A percentile compares a stretch with the other conserved stretches of the same genome.
These are phyloP conservation scores for Halenospora varia DNA, from an alignment of 495 filamentous ascomycete species.

Conservation along the genomic window DNA sequence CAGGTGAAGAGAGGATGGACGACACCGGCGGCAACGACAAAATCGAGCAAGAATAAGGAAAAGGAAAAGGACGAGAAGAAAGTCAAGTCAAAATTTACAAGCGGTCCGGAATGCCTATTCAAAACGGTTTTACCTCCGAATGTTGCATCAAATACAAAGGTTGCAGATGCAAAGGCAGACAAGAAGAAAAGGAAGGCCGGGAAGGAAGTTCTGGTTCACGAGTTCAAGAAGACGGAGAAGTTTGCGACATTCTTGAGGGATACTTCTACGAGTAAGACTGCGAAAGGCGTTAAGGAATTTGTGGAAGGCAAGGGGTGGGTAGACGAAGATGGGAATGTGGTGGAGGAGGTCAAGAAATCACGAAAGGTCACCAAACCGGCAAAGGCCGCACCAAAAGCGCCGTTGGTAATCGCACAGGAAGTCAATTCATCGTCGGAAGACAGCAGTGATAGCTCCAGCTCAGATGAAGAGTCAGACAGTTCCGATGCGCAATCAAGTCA, in stretches of 20 bases:
- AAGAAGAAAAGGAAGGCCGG: constrained; percentile 39
- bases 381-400: background rate
- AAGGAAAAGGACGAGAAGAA: constrained; percentile 54
- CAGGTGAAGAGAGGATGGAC: constrained; percentile 92
- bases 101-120: constrained; percentile 74
- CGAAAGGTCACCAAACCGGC: constrained; percentile 13
- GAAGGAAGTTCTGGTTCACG: constrained; percentile 64
- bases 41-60: constrained; percentile 34
- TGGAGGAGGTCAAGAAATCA: constrained; percentile 48
- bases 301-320: constrained; percentile 87
- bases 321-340: constrained; percentile 69
- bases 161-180: constrained; percentile 35
- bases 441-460: constrained; percentile 4
- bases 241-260: constrained; percentile 71
- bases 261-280: constrained; percentile 27
- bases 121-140: constrained; percentile 72
- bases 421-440: constrained; percentile 3
- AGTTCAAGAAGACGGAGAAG: constrained; percentile 75
- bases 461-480: constrained; percentile 11
- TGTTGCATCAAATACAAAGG: constrained; percentile 31
- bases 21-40: constrained; percentile 19
- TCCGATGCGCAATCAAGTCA: background rate
- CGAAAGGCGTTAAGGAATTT: constrained; percentile 44
- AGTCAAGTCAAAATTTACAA: constrained; percentile 69
- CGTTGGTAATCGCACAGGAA: constrained; percentile 4